Conservation (phyloP, 352 stramenopile species). For the Phytophthora tentaculata region DNA sequence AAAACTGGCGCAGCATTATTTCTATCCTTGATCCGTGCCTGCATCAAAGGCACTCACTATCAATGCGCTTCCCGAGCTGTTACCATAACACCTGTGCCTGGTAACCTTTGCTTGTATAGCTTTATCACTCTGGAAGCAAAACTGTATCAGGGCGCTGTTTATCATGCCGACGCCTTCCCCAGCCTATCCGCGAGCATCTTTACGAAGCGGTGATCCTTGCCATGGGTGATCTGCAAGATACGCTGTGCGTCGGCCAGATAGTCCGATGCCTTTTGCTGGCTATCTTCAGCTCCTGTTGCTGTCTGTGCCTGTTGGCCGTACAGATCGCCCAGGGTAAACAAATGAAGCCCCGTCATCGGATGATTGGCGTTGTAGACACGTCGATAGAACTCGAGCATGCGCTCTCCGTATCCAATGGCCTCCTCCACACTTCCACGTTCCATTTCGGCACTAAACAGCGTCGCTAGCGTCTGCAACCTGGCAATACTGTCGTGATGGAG, state of each 20-base stretch:
- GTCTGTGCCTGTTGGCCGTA: conserved; percentile 26
- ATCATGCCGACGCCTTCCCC: conserved; percentile 12
- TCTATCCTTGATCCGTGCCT: too few relatives aligned
- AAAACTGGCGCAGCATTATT: too few relatives aligned
- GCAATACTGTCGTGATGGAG: conserved; percentile 58
- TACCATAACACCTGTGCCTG: too few relatives aligned
- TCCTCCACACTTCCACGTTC: conserved; percentile 37
- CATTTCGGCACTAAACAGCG: conserved; percentile 65
- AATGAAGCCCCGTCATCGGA: conserved; percentile 63
- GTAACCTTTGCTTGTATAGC: too few relatives aligned
- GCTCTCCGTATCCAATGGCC: conserved; percentile 47
- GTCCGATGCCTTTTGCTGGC: conserved; percentile 23
- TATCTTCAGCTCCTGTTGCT: conserved; percentile 10
- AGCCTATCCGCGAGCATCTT: conserved; percentile 46
- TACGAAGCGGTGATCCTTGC: conserved; percentile 52
- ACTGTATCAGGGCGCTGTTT: not conserved
- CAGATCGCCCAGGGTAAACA: conserved; percentile 74
- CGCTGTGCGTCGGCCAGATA: conserved; percentile 45
- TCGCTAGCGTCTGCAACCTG: conserved; percentile 50
- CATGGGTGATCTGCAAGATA: conserved; percentile 67
- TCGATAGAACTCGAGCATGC: conserved; percentile 67
- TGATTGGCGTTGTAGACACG: conserved; percentile 65
- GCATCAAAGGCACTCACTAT: too few relatives aligned
- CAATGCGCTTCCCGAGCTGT: too few relatives aligned
- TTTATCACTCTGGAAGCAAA: not conserved